Percentiles rank a stretch among this genome's conserved stretches.
Conservation (phyloP, 306 rosid genomes). For the Argentina anserina region DNA sequence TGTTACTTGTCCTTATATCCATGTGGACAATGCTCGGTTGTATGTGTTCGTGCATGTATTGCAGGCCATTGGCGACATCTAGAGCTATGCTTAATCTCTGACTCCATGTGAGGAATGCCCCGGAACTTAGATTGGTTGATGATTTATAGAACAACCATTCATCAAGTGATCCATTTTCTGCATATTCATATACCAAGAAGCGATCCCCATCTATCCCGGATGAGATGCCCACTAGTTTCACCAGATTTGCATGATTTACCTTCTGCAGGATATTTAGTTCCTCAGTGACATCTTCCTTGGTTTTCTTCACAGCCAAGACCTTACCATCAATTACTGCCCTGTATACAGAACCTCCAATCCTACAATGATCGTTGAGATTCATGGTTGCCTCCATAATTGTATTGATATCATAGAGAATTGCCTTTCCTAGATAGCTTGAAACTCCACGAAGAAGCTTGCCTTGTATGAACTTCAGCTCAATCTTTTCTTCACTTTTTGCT, state of each 20-base stretch:
- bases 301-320: conserved; percentile 51
- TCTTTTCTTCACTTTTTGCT: neutral
- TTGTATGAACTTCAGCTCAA: conserved; percentile 15
- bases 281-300: conserved; percentile 54
- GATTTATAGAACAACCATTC: conserved; percentile 47
- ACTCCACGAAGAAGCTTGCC: conserved; percentile 61
- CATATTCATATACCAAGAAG: conserved; percentile 70
- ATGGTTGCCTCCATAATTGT: conserved; percentile 58
- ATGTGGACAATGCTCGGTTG: conserved; percentile 67
- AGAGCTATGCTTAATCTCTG: conserved; percentile 69
- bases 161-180: conserved; percentile 71
- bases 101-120: conserved; percentile 53
- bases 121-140: conserved; percentile 24
- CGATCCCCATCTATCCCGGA: conserved; percentile 38
- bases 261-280: conserved; percentile 71
- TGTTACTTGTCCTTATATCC: conserved; percentile 63
- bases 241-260: conserved; percentile 78
- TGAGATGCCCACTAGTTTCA: conserved; percentile 63
- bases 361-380: conserved; percentile 48
- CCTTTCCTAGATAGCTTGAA: conserved; percentile 67
- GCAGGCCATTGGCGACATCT: conserved; percentile 73
- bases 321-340: conserved; percentile 52
- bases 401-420: conserved; percentile 48
- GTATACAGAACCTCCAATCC: conserved; percentile 68
- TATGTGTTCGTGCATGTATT: conserved; percentile 83